Conservation (phyloP, 1,139 yeast species). For the Meyerozyma guilliermondii region DNA sequence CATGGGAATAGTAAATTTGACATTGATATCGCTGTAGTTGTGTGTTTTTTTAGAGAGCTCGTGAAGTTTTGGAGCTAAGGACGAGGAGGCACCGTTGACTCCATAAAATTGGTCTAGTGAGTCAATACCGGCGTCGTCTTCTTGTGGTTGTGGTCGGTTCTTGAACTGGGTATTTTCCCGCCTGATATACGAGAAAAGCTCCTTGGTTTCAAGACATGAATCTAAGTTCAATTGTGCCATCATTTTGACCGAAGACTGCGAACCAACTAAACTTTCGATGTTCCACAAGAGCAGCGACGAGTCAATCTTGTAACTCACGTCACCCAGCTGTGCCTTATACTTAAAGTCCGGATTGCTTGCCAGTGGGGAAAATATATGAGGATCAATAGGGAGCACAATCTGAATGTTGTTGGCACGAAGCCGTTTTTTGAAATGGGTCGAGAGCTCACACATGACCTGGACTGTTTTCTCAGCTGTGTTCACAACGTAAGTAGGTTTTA, state of each 20-base stretch:
- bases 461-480: constrained; percentile 18
- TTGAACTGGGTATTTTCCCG: background rate
- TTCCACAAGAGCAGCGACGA: constrained; percentile 59
- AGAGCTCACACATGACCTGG: constrained; percentile 32
- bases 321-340: constrained; percentile 39
- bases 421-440: constrained; percentile 31
- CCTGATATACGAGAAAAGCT: background rate
- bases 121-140: constrained; percentile 11
- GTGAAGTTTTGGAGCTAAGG: constrained; percentile 19
- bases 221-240: constrained; percentile 36
- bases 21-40: constrained; percentile 20
- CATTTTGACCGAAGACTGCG: constrained; percentile 30
- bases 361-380: constrained; percentile 25
- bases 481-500: constrained; percentile 31
- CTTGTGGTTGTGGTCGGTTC: constrained; percentile 1
- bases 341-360: constrained; percentile 21
- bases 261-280: constrained; percentile 53
- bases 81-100: constrained; percentile 30
- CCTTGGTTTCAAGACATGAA: constrained; percentile 1
- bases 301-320: constrained; percentile 35
- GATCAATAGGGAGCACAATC: constrained; percentile 34
- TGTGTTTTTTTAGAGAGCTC: constrained; percentile 11
- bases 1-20: constrained; percentile 37
- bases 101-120: constrained; percentile 41
- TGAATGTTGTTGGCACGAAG: constrained; percentile 29